Evolutionary conservation across 2,329 filamentous ascomycete species (phyloP).

Genomic region (Macrophomina pseudophaseolina): DNA sequence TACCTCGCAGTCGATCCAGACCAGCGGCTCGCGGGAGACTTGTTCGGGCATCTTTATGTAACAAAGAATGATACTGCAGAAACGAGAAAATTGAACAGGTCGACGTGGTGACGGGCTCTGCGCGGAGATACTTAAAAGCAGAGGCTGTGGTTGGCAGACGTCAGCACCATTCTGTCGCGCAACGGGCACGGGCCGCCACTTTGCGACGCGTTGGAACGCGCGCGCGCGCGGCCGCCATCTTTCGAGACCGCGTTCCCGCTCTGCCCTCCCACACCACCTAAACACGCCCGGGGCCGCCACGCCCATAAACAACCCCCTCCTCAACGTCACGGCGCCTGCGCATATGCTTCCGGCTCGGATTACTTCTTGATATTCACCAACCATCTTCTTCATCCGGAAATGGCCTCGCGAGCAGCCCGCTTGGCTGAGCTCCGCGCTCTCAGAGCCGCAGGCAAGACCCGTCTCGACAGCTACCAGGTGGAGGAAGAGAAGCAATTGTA

Average conservation of each 20-base stretch:
- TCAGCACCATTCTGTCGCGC: slow-evolving; percentile 2
- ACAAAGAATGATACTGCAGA: neutral
- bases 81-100: neutral
- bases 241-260: slow-evolving; percentile 1
- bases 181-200: neutral
- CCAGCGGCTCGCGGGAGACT: slow-evolving; percentile 68
- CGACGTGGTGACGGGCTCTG: neutral
- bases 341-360: neutral
- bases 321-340: neutral
- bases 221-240: slow-evolving; percentile 13
- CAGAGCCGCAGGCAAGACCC: slow-evolving; percentile 88
- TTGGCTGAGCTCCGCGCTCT: slow-evolving; percentile 81
- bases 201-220: slow-evolving; percentile 5
- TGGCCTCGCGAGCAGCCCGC: slow-evolving; percentile 37
- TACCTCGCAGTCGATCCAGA: slow-evolving; percentile 85
- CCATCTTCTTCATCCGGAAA: slow-evolving; percentile 29
- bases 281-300: neutral
- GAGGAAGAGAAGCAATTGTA: slow-evolving; percentile 85
- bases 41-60: slow-evolving; percentile 45
- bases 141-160: slow-evolving; percentile 13
- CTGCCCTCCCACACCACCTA: neutral
- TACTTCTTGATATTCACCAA: neutral
- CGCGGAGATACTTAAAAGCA: neutral
- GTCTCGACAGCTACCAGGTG: slow-evolving; percentile 84
- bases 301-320: neutral